Percentiles rank a stretch among this genome's conserved stretches.
Evolutionary conservation across 2,329 filamentous ascomycete genomes (phyloP).

Genomic region (Microcyclospora pomicola): DNA sequence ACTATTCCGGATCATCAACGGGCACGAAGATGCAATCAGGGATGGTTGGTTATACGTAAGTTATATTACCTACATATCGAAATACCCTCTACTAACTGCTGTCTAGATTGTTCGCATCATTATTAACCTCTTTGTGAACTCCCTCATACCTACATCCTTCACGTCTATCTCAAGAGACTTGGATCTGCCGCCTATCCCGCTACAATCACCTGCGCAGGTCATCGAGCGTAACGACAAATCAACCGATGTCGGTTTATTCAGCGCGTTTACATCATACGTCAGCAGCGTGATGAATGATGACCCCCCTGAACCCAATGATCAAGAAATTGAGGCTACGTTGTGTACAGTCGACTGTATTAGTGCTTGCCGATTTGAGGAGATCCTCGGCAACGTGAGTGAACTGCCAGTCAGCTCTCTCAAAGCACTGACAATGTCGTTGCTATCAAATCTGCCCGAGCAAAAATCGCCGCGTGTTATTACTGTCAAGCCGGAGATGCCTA

Average conservation of each 20-base stretch:
- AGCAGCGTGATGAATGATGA: constrained; percentile 98
- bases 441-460: constrained; percentile 72
- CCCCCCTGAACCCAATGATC: constrained; percentile 90
- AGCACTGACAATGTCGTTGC: constrained; percentile 55
- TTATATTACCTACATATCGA: constrained; percentile 7
- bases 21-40: constrained; percentile 63
- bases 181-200: constrained; percentile 65
- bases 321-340: constrained; percentile 89
- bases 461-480: constrained; percentile 67
- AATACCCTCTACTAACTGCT: constrained; percentile 26
- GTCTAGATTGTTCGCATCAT: constrained; percentile 73
- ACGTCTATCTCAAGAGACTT: constrained; percentile 48
- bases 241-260: constrained; percentile 75
- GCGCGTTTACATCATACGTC: constrained; percentile 88
- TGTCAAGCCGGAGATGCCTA: constrained; percentile 72
- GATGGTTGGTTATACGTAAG: constrained; percentile 68
- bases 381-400: constrained; percentile 68
- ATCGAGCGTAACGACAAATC: constrained; percentile 74
- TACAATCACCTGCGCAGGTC: constrained; percentile 82
- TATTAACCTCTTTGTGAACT: constrained; percentile 92
- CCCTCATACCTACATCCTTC: constrained; percentile 73
- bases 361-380: constrained; percentile 68
- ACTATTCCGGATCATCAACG: constrained; percentile 81
- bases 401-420: constrained; percentile 47
- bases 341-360: constrained; percentile 90